phyloP scores from a whole-genome alignment of 495 filamentous ascomycete genomes.

The Ascodesmis nigricans region DNA sequence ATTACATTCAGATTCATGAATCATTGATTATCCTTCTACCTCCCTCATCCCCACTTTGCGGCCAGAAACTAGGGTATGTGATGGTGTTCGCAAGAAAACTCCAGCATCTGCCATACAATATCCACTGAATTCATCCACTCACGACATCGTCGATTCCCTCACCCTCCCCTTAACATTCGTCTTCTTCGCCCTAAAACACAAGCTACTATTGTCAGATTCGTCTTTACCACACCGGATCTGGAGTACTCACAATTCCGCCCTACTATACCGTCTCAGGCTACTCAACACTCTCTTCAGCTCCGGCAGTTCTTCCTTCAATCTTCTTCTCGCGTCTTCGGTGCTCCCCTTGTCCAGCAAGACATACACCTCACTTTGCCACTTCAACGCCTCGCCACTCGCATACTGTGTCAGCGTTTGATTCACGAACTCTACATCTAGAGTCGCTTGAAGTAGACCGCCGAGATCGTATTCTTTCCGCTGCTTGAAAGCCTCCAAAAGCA shows the following conservation, averaged over 20 bases:
- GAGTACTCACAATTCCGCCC: slow-evolving; percentile 43
- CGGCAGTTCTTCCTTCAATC: slow-evolving; percentile 64
- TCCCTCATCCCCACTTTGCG: no score
- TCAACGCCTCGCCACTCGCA: slow-evolving; percentile 57
- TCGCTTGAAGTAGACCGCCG: slow-evolving; percentile 80
- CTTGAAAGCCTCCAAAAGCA: slow-evolving; percentile 50
- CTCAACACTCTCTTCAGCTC: slow-evolving; percentile 75
- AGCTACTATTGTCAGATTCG: slow-evolving; percentile 7
- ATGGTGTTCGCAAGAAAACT: no score
- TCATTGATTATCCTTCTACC: no score
- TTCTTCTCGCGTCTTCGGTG: slow-evolving; percentile 55
- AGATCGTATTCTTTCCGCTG: slow-evolving; percentile 45
- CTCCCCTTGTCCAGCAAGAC: slow-evolving; percentile 68
- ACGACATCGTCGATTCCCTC: slow-evolving; percentile 24
- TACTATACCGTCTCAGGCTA: slow-evolving; percentile 56
- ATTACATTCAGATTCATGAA: no score
- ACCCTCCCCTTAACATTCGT: slow-evolving; percentile 9
- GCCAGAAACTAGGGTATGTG: no score
- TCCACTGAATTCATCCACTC: no score
- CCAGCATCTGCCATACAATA: no score
- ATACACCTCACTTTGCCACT: slow-evolving; percentile 71
- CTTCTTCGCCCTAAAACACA: slow-evolving; percentile 20
- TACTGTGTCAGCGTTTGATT: slow-evolving; percentile 78
- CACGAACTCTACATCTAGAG: slow-evolving; percentile 88
- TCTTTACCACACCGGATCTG: background rate